A percentile compares a stretch with the other conserved stretches of the same genome.
These are phyloP conservation scores for Aspergillus quadrilineatus DNA, from an alignment of 2,329 filamentous ascomycete genomes.

Conservation along the genomic window DNA sequence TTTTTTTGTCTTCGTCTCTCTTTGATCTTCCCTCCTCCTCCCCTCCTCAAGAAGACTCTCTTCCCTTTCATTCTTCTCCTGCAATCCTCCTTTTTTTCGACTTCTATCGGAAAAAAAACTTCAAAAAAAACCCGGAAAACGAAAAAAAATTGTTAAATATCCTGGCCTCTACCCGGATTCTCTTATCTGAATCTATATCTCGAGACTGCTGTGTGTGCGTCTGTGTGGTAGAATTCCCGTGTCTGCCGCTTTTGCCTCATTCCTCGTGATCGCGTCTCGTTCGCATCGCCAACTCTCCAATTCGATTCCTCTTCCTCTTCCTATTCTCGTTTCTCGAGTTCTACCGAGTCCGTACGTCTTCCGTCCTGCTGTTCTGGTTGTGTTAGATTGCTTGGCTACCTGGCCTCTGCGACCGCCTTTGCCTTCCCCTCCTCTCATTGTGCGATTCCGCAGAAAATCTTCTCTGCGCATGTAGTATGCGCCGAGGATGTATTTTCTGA, in stretches of 20 bases:
- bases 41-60: conserved; percentile 23
- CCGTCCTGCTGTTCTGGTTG: background rate
- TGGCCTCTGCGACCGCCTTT: conserved; percentile 2
- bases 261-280: conserved; percentile 12
- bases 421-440: conserved; percentile 7
- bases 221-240: conserved; percentile 27
- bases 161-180: conserved; percentile 20
- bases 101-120: conserved; percentile 31
- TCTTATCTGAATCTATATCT: conserved; percentile 12
- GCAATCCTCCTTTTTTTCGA: conserved; percentile 33
- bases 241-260: conserved; percentile 21
- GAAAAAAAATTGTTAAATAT: conserved; percentile 35
- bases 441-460: background rate
- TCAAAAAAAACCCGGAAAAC: conserved; percentile 44
- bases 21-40: conserved; percentile 25
- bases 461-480: background rate
- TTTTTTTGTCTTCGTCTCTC: conserved; percentile 26
- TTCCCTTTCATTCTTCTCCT: conserved; percentile 27
- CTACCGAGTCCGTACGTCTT: conserved; percentile 16
- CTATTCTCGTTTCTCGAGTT: conserved; percentile 10
- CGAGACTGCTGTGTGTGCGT: conserved; percentile 33
- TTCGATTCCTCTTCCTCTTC: conserved; percentile 4
- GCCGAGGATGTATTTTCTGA: background rate
- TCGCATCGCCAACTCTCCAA: conserved; percentile 10
- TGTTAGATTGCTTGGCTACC: conserved; percentile 12